These are phyloP conservation scores for Lactarius pseudohatsudake DNA, from an alignment of 768 basidiomycete species.

Conservation along the genomic window DNA sequence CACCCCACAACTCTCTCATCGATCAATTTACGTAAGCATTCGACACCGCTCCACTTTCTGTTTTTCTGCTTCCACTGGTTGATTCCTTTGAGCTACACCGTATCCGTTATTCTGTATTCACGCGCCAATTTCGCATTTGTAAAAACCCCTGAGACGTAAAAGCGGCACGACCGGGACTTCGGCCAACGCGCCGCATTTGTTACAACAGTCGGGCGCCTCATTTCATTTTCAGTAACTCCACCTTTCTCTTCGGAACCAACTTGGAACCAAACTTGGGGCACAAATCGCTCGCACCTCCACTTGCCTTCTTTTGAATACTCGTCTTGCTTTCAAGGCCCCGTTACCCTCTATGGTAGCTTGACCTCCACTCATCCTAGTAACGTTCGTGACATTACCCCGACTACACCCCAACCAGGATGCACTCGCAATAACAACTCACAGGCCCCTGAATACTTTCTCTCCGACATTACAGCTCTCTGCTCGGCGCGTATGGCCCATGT, in stretches of 20 bases:
- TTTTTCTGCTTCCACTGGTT: constrained; percentile 6
- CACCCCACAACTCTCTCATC: constrained; percentile 11
- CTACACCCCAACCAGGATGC: constrained; percentile 1
- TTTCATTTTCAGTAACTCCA: constrained; percentile 1
- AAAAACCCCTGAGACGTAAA: neutral
- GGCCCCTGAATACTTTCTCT: neutral
- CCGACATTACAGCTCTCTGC: neutral
- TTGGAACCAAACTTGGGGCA: constrained; percentile 11
- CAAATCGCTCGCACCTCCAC: constrained; percentile 19
- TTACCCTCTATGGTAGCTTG: constrained; percentile 11
- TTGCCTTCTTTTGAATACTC: constrained; percentile 18
- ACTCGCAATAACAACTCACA: constrained; percentile 17
- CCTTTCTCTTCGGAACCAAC: constrained; percentile 11
- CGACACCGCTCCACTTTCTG: constrained; percentile 9
- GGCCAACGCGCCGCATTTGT: constrained; percentile 15
- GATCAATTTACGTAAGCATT: constrained; percentile 25
- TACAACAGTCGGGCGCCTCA: neutral
- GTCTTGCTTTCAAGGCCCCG: constrained; percentile 15
- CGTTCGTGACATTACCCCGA: constrained; percentile 14
- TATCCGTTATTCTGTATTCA: constrained; percentile 13
- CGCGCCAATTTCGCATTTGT: constrained; percentile 14
- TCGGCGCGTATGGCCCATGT: neutral
- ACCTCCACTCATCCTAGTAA: neutral
- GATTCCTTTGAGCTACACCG: constrained; percentile 1
- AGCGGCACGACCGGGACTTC: neutral